Conservation (phyloP, 1,139 yeast species). For the Candida labiduridarum region DNA sequence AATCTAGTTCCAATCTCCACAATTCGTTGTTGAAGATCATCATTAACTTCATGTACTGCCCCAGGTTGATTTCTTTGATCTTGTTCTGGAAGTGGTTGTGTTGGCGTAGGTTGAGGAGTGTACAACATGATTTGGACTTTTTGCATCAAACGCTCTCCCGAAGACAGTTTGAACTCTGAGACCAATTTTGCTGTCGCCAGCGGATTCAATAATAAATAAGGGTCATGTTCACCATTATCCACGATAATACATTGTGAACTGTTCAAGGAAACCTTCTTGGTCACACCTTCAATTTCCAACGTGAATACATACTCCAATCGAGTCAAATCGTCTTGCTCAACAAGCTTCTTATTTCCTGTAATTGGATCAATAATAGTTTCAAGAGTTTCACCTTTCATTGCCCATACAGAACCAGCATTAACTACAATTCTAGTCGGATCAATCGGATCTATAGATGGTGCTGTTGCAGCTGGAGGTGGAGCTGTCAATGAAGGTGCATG, state of each 20-base stretch:
- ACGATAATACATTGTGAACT: conserved; percentile 49
- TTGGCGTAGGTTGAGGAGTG: neutral
- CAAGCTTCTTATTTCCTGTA: conserved; percentile 17
- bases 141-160: conserved; percentile 22
- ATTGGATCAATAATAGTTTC: conserved; percentile 22
- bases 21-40: conserved; percentile 12
- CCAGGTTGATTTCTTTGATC: neutral
- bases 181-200: conserved; percentile 36
- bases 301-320: conserved; percentile 25
- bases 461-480: neutral
- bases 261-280: conserved; percentile 26
- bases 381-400: conserved; percentile 27
- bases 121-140: conserved; percentile 22
- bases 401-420: conserved; percentile 28
- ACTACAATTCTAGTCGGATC: conserved; percentile 28
- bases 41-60: conserved; percentile 4
- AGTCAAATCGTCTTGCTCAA: conserved; percentile 27
- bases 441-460: conserved; percentile 16
- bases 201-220: conserved; percentile 42
- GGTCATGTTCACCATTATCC: conserved; percentile 34
- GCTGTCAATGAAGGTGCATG: neutral
- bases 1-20: conserved; percentile 13
- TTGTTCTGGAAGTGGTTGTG: neutral
- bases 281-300: conserved; percentile 17
- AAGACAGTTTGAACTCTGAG: conserved; percentile 16